Evolutionary conservation across 768 basidiomycete species (phyloP), one percentile per base, ranked within the genome.

Genomic region (Boletus pseudopeckii): DNA sequence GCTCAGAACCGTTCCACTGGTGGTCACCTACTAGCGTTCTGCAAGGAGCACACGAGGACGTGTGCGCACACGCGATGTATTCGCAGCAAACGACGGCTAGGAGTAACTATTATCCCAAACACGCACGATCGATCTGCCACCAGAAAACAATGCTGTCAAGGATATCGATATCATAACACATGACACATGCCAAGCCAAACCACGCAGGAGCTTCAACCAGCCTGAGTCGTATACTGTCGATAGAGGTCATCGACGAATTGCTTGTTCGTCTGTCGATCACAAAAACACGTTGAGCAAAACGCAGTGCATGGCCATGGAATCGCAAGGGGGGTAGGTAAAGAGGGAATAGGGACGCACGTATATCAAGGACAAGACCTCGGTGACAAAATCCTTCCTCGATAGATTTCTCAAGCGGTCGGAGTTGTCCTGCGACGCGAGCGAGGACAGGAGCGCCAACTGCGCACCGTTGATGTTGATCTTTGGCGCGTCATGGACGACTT

Each of bases 221-320:
- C 40, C 49, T 45, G 57, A 13, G 66, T 55, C 48, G 66, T 53
- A 64, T 85, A 87, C 39, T 81, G 78, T 53, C 72, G 74, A 72
- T 77, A 85, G 44, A 87, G 74, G 36, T 72, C 68, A 60, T 89
- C 84, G 54, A 84, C 85, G 62, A 88, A 89, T 13, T 74, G 68
- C 57, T 80, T 76, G 71, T 88, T 82, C 50, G 79, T 86, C 86
- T 88, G 61, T 22, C 40, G 32, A 26, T 41, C 28, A 14, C 28
- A 17, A 22, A 28, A 15, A 22, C 32, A 34, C 24, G 41, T 32
- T 42, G 51, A 33, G 42, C 20, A 33, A 32, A 32, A 32, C 30
- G 28, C 28, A 32, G 4, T 32, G 10, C 30, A 32, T 32, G 9
- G 30, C 10, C 30, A 30, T 30, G 30, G 30, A 30, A 32, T 9